phyloP scores from a whole-genome alignment of 495 filamentous ascomycete genomes.

The Cercophora scortea region DNA sequence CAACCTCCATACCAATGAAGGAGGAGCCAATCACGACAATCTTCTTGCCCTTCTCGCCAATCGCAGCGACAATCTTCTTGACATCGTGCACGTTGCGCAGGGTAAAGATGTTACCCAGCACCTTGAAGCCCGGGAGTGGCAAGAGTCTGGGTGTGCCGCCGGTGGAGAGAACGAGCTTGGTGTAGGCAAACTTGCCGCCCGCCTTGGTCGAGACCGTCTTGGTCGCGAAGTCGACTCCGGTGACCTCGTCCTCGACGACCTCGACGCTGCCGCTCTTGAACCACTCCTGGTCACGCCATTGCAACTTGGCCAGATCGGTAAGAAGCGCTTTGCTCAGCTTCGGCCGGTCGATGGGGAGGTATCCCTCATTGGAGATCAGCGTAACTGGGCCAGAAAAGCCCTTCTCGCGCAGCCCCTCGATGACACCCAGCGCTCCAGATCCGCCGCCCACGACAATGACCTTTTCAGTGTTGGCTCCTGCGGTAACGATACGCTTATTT shows the following conservation, averaged over 20 bases:
- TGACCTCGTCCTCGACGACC: conserved; percentile 64
- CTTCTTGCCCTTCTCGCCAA: conserved; percentile 82
- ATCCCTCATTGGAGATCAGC: conserved; percentile 74
- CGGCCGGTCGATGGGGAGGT: conserved; percentile 82
- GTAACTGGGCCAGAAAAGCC: conserved; percentile 79
- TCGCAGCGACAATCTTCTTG: conserved; percentile 64
- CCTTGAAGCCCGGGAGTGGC: conserved; percentile 77
- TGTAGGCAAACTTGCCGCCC: conserved; percentile 65
- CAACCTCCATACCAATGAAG: conserved; percentile 96
- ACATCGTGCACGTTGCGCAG: conserved; percentile 69
- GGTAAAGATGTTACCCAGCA: conserved; percentile 77
- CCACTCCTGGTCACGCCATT: conserved; percentile 66
- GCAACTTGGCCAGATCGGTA: conserved; percentile 69
- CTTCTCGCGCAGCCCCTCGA: conserved; percentile 73
- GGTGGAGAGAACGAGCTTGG: conserved; percentile 82
- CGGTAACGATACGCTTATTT: conserved; percentile 53
- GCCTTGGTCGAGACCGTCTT: conserved; percentile 67
- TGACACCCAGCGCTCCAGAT: conserved; percentile 67
- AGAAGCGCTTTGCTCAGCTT: conserved; percentile 94
- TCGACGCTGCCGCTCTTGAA: conserved; percentile 70
- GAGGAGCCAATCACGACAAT: conserved; percentile 84
- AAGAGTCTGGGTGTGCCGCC: conserved; percentile 74
- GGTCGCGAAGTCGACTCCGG: conserved; percentile 60
- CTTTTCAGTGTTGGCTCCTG: conserved; percentile 53
- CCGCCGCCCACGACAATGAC: conserved; percentile 88